phyloP scores from a whole-genome alignment of 352 stramenopile genomes.

The Blastocystis sp. region DNA sequence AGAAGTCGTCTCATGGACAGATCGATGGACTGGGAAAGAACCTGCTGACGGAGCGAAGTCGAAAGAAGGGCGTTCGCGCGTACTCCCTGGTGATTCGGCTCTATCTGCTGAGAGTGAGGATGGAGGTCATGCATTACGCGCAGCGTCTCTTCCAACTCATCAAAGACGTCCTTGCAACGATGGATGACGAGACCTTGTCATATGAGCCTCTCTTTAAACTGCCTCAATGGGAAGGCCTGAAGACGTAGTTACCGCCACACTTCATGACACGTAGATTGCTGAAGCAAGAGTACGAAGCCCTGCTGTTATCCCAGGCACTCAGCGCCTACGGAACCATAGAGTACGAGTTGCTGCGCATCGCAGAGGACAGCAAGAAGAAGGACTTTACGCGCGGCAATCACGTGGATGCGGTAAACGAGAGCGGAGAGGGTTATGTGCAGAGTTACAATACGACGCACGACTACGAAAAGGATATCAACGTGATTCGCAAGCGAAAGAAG shows the following conservation, averaged over 20 bases:
- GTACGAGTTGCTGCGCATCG: background rate
- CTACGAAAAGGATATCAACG: conserved; percentile 28
- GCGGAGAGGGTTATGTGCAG: background rate
- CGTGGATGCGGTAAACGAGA: conserved; percentile 1
- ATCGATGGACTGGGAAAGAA: conserved; percentile 67
- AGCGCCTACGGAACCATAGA: background rate
- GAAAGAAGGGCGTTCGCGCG: background rate
- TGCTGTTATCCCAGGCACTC: conserved; percentile 37
- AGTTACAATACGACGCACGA: conserved; percentile 37
- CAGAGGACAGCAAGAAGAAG: conserved; percentile 54
- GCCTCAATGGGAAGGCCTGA: conserved; percentile 38
- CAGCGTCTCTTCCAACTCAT: conserved; percentile 20
- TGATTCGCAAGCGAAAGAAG: conserved; percentile 21
- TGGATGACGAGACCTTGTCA: background rate
- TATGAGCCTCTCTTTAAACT: background rate
- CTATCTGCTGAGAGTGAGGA: conserved; percentile 34
- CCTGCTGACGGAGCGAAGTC: conserved; percentile 38
- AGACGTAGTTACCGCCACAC: background rate
- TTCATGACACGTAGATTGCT: conserved; percentile 7
- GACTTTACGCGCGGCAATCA: conserved; percentile 43
- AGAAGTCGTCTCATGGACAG: background rate
- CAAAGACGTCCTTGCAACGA: background rate
- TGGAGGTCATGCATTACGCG: background rate
- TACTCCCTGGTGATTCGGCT: conserved; percentile 53
- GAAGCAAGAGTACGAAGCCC: background rate